Conservation (phyloP, 140 eudicot genomes). For the Flaveria floridana region DNA sequence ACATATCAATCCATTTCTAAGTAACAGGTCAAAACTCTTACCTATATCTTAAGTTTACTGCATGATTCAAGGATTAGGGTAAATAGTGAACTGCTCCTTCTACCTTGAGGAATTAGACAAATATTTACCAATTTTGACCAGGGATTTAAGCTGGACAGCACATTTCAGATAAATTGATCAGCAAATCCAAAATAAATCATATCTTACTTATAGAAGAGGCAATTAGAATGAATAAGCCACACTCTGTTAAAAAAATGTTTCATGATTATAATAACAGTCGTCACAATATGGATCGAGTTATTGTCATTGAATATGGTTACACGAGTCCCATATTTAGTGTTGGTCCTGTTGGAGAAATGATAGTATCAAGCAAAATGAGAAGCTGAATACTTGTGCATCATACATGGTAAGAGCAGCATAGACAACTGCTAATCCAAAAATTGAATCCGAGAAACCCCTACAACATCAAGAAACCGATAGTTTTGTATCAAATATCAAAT, state of each 20-base stretch:
- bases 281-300: neutral
- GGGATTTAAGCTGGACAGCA: neutral
- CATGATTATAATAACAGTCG: neutral
- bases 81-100: neutral
- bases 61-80: neutral
- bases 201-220: neutral
- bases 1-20: neutral
- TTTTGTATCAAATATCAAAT: conserved; percentile 20
- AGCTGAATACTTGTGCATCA: conserved; percentile 81
- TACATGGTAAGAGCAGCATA: conserved; percentile 90
- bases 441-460: conserved; percentile 87
- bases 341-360: neutral
- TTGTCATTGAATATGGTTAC: neutral
- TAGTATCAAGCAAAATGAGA: neutral
- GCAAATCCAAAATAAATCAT: neutral
- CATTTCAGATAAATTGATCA: neutral
- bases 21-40: neutral
- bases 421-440: conserved; percentile 77
- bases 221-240: neutral
- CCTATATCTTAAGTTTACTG: neutral
- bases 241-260: neutral
- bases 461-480: conserved; percentile 20
- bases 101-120: neutral
- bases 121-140: neutral
- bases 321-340: neutral